Conservation (phyloP, 768 basidiomycete genomes). For the Amanita molliuscula region DNA sequence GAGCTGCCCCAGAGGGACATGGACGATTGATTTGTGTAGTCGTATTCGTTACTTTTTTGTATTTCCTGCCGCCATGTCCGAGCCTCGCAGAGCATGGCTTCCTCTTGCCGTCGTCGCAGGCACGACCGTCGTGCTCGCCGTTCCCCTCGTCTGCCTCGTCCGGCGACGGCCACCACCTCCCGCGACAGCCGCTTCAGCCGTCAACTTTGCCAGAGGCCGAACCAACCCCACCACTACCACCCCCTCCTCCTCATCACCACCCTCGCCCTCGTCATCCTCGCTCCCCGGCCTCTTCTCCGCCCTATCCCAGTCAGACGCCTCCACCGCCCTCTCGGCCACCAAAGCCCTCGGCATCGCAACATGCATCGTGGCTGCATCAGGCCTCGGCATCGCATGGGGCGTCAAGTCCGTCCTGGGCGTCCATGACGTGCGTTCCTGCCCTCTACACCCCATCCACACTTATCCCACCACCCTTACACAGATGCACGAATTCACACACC, state of each 20-base stretch:
- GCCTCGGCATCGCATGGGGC: neutral
- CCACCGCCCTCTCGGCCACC: neutral
- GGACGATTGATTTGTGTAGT: conserved; percentile 1
- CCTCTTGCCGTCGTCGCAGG: neutral
- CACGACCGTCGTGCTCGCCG: neutral
- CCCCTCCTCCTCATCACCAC: neutral
- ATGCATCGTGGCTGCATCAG: neutral
- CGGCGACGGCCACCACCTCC: neutral
- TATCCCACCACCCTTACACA: no score
- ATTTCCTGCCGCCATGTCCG: no score
- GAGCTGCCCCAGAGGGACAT: conserved; percentile 6
- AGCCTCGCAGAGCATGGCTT: no score
- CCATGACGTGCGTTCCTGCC: no score
- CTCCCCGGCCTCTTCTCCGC: neutral
- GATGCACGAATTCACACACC: no score
- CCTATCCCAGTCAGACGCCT: neutral
- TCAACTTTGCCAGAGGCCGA: neutral
- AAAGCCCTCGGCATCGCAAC: neutral
- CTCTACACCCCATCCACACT: no score
- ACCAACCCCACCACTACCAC: neutral
- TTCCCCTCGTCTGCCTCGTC: neutral
- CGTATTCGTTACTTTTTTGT: no score
- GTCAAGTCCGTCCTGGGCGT: no score
- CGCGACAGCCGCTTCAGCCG: neutral
- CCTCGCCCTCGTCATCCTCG: neutral